These are phyloP conservation scores for Pelargonium citronellum DNA, from an alignment of 441 rosid genomes.

Conservation along the genomic window DNA sequence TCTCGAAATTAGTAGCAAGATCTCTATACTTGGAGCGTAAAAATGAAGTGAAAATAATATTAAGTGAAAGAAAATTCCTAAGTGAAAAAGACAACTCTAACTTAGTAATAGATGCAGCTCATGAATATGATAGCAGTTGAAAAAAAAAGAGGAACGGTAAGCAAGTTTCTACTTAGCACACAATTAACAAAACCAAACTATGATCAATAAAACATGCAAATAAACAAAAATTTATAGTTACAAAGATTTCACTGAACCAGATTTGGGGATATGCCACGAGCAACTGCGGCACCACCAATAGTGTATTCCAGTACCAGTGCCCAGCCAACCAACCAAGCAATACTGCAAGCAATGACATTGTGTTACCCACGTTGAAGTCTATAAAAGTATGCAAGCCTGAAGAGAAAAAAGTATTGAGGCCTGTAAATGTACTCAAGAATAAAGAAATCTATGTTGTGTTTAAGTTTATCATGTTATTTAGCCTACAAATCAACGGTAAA, in stretches of 20 bases:
- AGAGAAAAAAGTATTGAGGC: not conserved
- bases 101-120: not conserved
- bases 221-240: not conserved
- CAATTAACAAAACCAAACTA: not conserved
- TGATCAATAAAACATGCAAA: not conserved
- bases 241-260: conserved; percentile 42
- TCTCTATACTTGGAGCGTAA: not conserved
- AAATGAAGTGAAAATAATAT: not conserved
- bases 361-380: not conserved
- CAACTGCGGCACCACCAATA: conserved; percentile 92
- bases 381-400: not conserved
- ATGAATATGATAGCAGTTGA: not conserved
- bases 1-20: not conserved
- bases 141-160: no score
- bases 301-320: conserved; percentile 87
- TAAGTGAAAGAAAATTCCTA: not conserved
- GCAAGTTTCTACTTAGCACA: not conserved
- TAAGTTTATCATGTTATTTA: not conserved
- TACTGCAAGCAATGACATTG: conserved; percentile 32
- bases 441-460: not conserved
- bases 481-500: not conserved
- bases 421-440: not conserved
- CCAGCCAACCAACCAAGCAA: conserved; percentile 98
- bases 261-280: conserved; percentile 96
- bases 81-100: not conserved